Evolutionary conservation across 371 early-diverging fungal genomes (phyloP), one percentile per base, ranked within the genome.

Genomic region (Enterospora canceri): DNA sequence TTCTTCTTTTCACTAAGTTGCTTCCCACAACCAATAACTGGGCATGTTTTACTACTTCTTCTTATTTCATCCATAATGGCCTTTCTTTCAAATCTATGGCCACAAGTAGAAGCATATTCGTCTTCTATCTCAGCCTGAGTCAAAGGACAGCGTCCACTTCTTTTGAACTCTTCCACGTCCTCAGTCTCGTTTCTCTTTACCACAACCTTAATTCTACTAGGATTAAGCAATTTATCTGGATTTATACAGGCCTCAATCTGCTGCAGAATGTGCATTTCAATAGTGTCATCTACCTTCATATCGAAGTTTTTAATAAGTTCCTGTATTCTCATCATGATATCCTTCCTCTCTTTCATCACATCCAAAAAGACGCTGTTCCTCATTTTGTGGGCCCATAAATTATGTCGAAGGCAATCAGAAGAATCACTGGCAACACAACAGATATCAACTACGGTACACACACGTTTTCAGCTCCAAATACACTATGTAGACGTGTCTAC

Each of bases 41-140:
- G 76, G 62, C 76, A 76, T 21, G 33, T 34, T 24, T 47, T 40
- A 12, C 46, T 51, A 8, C 35, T 61, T 21, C 29, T 62, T 46
- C 46, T 69, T 2, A 71, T 21, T 55, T 50, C 68, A 32, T 74
- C 67, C 23, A 78, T 31, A 1, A 75, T 35, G 1, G 51, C 67
- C 19, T 23, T 32, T 64, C 67, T 60, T 56, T 81, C 78, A 63
- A 80, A 76, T 33, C 60, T 55, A 70, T 81, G 81, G 4, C 80
- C 80, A 47, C 81, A 81, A 29, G 54, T 56, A 15, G 76, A 61
- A 15, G 33, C 58, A 58, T 60, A 67, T 32, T 67, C 60, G 1
- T 62, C 68, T 21, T 26, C 55, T 34, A 81, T 78, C 28, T 68
- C 64, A 30, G 68, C 68, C 56, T 73, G 75, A 26, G 71, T 64